phyloP scores from a whole-genome alignment of 495 filamentous ascomycete genomes.

The Tuber brumale region DNA sequence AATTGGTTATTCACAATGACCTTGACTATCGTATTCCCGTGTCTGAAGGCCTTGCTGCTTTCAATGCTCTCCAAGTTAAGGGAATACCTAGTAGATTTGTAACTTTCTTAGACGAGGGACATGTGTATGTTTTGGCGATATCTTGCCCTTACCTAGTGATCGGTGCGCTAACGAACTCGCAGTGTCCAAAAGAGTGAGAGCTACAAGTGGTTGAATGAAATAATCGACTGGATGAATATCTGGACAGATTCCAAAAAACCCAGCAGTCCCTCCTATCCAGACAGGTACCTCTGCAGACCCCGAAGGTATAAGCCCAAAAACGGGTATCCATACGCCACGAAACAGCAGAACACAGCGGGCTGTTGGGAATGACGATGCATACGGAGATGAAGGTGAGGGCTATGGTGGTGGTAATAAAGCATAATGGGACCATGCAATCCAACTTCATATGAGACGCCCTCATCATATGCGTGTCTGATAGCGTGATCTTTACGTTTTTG shows the following conservation, averaged over 20 bases:
- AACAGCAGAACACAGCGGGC: background rate
- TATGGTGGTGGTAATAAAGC: background rate
- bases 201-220: conserved; percentile 4
- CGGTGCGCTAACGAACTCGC: background rate
- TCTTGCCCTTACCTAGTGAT: no score
- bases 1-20: conserved; percentile 79
- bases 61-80: conserved; percentile 75
- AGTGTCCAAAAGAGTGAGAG: background rate
- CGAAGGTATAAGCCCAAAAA: background rate
- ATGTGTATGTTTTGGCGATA: conserved; percentile 49
- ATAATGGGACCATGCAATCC: background rate
- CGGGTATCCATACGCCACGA: background rate
- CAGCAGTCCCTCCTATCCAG: background rate
- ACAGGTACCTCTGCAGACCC: background rate
- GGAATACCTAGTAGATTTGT: conserved; percentile 64
- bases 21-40: conserved; percentile 88
- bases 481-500: background rate
- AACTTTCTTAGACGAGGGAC: conserved; percentile 74
- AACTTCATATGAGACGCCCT: background rate
- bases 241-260: background rate
- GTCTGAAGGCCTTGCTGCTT: conserved; percentile 72
- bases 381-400: background rate
- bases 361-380: background rate
- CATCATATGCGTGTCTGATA: background rate
- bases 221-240: background rate